Evolutionary conservation across 352 stramenopile genomes (phyloP), one percentile per base, ranked within the genome.

Genomic region (Phytophthora hibernalis): DNA sequence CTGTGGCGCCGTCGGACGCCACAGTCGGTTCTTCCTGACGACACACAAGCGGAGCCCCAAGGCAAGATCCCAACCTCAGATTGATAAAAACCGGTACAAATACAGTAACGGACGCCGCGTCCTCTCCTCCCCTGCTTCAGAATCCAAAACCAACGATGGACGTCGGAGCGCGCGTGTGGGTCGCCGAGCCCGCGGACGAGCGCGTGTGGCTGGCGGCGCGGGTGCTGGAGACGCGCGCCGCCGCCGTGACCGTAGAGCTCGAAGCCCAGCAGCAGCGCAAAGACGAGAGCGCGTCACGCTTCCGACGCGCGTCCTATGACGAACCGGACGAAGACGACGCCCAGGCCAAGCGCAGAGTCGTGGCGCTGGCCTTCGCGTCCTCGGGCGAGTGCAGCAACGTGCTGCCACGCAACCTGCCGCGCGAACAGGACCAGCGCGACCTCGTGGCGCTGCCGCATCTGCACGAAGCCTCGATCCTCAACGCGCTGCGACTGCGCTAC

Each of bases 381-480:
- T 70, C 67, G 5, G 82, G 85, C 26, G 83, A 91, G 42, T 90
- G 76, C 54, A 62, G 55, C 37, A 93, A 93, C 64, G 80, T 93
- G 43, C 61, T 96, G 21, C 79, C 89, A 6, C 83, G 83, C 43
- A 93, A 96, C 64, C 72, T 80, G 50, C 61, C 61, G 22, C 72
- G 82, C 11, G 79, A 92, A 40, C 77, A 90, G 45, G 84, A 92
- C 53, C 82, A 88, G 55, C 80, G 73, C 37, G 86, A 96, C 61
- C 78, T 96, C 31, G 85, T 93, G 52, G 72, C 81, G 61, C 73
- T 95, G 11, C 83, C 89, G n/a, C 89, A 96, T 63, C 70, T 96
- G 22, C 89, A 96, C 53, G 89, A 95, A 53, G 86, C 89, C 20
- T 90, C 86, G 1, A 94, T 96, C 38, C 79, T 96, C 15, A 80